Percentiles rank a stretch among this genome's conserved stretches.
Evolutionary conservation across 768 basidiomycete species (phyloP).

Genomic region (Termitomyces heimii): DNA sequence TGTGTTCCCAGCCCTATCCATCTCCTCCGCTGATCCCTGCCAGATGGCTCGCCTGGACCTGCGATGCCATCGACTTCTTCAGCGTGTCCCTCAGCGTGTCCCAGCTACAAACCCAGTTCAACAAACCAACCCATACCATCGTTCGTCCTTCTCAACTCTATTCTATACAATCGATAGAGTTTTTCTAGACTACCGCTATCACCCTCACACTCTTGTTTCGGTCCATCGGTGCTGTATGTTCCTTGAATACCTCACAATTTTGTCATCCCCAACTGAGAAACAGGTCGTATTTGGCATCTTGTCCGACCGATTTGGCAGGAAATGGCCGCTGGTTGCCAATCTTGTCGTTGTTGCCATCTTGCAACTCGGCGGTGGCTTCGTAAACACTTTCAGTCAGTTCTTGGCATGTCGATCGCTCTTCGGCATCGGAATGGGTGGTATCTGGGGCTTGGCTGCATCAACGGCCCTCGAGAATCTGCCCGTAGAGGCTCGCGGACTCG

Average conservation of each 20-base stretch:
- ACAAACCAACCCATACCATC: slow-evolving; percentile 33
- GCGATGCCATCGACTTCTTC: slow-evolving; percentile 86
- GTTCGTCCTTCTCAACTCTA: slow-evolving; percentile 16
- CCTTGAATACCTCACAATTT: not conserved
- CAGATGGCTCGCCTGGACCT: slow-evolving; percentile 83
- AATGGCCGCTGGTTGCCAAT: slow-evolving; percentile 86
- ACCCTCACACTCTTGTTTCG: slow-evolving; percentile 93
- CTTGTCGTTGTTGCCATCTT: slow-evolving; percentile 65
- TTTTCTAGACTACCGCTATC: slow-evolving; percentile 63
- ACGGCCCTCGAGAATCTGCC: slow-evolving; percentile 89
- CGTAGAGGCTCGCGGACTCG: slow-evolving; percentile 78
- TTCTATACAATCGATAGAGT: not conserved
- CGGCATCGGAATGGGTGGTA: slow-evolving; percentile 84
- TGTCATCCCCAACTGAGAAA: slow-evolving; percentile 8
- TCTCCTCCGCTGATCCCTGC: too few species aligned
- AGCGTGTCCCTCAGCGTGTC: slow-evolving; percentile 58
- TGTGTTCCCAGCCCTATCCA: slow-evolving; percentile 24
- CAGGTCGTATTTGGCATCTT: slow-evolving; percentile 72
- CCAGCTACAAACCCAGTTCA: slow-evolving; percentile 42
- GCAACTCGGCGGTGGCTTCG: slow-evolving; percentile 79
- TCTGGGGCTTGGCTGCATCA: slow-evolving; percentile 81
- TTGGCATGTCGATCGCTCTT: slow-evolving; percentile 79
- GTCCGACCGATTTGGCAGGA: slow-evolving; percentile 88
- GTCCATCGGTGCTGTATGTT: slow-evolving; percentile 60
- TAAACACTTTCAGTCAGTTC: slow-evolving; percentile 71